phyloP scores from a whole-genome alignment of 768 basidiomycete species.

The Hygrophorus pudorinus region DNA sequence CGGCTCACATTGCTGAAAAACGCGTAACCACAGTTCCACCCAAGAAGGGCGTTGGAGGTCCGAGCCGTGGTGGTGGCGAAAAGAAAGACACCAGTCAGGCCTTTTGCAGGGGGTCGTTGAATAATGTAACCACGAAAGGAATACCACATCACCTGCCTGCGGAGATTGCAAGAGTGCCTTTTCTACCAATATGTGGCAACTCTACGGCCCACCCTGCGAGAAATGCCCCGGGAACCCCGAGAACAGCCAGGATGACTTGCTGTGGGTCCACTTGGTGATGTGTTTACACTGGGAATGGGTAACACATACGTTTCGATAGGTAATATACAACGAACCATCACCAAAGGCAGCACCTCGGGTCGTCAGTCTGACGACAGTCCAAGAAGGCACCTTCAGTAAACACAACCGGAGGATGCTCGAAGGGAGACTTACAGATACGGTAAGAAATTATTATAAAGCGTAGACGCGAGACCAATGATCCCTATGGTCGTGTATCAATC shows the following conservation, averaged over 20 bases:
- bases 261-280: slow-evolving; percentile 15
- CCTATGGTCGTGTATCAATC: neutral
- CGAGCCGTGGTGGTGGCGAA: slow-evolving; percentile 68
- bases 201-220: slow-evolving; percentile 67
- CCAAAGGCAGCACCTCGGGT: slow-evolving; percentile 63
- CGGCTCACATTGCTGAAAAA: slow-evolving; percentile 40
- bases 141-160: slow-evolving; percentile 36
- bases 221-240: slow-evolving; percentile 65
- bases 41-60: slow-evolving; percentile 56
- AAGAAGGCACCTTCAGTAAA: neutral
- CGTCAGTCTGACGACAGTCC: slow-evolving; percentile 32
- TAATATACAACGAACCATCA: slow-evolving; percentile 58
- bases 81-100: slow-evolving; percentile 66
- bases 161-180: slow-evolving; percentile 55
- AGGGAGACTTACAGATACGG: slow-evolving; percentile 38
- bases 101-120: slow-evolving; percentile 37
- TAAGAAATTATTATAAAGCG: slow-evolving; percentile 39
- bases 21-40: slow-evolving; percentile 74
- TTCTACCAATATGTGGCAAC: slow-evolving; percentile 49
- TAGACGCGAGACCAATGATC: slow-evolving; percentile 9
- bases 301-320: slow-evolving; percentile 55
- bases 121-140: slow-evolving; percentile 19
- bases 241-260: slow-evolving; percentile 61
- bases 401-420: no score
- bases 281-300: neutral